A percentile compares a stretch with the other conserved stretches of the same genome.
Evolutionary conservation across 257 asterid species (phyloP).

Genomic region (Nicotiana noctiflora): DNA sequence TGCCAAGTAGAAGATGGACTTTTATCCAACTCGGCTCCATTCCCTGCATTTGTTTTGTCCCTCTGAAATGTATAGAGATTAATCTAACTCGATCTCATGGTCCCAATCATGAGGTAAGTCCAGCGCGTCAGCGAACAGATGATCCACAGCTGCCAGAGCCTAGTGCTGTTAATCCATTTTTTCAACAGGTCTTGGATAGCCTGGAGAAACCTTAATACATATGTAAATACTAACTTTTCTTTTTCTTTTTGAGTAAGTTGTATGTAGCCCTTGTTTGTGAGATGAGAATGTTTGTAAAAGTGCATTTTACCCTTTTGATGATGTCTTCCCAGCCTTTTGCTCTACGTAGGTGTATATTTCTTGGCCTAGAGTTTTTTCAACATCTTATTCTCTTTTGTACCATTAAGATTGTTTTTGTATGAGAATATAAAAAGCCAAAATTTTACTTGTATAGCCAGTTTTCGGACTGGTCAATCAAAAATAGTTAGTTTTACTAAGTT

Average conservation of each 20-base stretch:
- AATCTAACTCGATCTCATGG: not conserved
- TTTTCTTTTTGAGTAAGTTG: not conserved
- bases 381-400: not conserved
- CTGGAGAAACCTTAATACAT: not conserved
- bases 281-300: not conserved
- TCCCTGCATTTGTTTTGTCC: not conserved
- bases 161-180: not conserved
- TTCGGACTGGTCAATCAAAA: too few relatives aligned
- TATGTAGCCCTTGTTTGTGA: not conserved
- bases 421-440: not conserved
- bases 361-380: not conserved
- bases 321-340: not conserved
- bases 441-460: too few relatives aligned
- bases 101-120: not conserved
- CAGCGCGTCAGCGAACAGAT: not conserved
- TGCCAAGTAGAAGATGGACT: constrained; percentile 54
- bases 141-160: not conserved
- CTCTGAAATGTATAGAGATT: not conserved
- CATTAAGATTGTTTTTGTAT: not conserved
- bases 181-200: not conserved
- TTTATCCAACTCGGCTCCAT: not conserved
- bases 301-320: not conserved
- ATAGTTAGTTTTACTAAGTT: too few relatives aligned
- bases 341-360: not conserved
- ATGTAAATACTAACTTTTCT: not conserved